Evolutionary conservation across 768 basidiomycete species (phyloP).

Genomic region (Mycena crocata): DNA sequence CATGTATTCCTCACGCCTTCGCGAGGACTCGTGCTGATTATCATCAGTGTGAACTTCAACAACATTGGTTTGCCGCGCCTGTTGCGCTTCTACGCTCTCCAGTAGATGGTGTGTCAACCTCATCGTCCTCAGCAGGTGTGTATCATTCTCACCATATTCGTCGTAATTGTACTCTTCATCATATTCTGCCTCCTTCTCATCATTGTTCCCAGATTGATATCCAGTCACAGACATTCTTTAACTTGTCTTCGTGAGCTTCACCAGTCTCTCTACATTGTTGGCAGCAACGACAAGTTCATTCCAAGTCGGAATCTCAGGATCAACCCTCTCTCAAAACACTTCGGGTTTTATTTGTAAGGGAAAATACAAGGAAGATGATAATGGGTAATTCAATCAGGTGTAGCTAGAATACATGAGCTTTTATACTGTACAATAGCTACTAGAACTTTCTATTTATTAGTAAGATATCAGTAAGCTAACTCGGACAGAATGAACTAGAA

Average conservation of each 20-base stretch:
- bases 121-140: not conserved
- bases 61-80: not conserved
- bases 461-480: no score
- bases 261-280: no score
- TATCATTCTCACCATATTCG: not conserved
- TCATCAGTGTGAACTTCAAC: not conserved
- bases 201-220: not conserved
- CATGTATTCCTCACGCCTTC: not conserved
- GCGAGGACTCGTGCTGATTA: not conserved
- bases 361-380: no score
- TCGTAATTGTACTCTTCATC: not conserved
- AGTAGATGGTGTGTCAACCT: not conserved
- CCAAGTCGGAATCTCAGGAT: no score
- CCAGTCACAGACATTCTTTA: not conserved
- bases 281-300: no score
- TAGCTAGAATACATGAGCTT: no score
- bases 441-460: no score
- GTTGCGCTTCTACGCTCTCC: conserved; percentile 1
- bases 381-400: no score
- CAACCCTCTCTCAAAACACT: not conserved
- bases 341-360: no score
- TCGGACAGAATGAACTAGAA: no score
- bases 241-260: not conserved
- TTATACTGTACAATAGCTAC: no score
- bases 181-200: not conserved